Conservation (phyloP, 257 asterid species). For the Datura wrightii region DNA sequence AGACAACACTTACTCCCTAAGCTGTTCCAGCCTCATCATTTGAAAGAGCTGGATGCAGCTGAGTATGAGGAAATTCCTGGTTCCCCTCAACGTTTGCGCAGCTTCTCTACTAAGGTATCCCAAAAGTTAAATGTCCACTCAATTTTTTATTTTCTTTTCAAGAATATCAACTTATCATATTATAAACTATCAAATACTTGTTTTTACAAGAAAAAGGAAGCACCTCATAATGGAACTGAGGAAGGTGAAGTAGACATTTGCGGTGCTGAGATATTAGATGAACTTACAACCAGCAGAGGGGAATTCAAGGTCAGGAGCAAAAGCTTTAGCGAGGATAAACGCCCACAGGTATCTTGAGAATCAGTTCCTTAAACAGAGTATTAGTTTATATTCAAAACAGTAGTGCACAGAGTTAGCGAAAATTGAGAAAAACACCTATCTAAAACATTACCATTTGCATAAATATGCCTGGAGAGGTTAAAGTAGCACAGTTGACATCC, state of each 20-base stretch:
- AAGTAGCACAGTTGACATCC: neutral
- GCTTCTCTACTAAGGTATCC: constrained; percentile 46
- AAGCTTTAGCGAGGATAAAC: constrained; percentile 51
- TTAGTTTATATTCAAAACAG: neutral
- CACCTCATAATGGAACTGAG: constrained; percentile 24
- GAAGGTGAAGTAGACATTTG: constrained; percentile 41
- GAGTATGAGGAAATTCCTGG: constrained; percentile 62
- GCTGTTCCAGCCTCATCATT: constrained; percentile 43
- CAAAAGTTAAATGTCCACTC: neutral
- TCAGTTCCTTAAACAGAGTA: neutral
- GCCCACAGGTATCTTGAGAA: constrained; percentile 40
- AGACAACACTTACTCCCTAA: constrained; percentile 61
- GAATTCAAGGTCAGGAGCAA: constrained; percentile 52
- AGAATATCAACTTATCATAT: neutral
- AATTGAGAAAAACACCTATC: neutral
- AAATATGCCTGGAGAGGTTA: neutral
- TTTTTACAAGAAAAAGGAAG: constrained; percentile 42
- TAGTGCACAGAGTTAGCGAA: neutral
- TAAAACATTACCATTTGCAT: neutral
- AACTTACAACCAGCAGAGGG: constrained; percentile 61
- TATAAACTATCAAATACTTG: neutral
- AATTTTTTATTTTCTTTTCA: neutral
- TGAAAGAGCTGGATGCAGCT: constrained; percentile 66
- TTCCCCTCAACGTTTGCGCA: constrained; percentile 43
- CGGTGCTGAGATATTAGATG: constrained; percentile 60